Evolutionary conservation across 78 protist species (phyloP), one percentile per base, ranked within the genome.

Genomic region (Pelomyxa schiedti): DNA sequence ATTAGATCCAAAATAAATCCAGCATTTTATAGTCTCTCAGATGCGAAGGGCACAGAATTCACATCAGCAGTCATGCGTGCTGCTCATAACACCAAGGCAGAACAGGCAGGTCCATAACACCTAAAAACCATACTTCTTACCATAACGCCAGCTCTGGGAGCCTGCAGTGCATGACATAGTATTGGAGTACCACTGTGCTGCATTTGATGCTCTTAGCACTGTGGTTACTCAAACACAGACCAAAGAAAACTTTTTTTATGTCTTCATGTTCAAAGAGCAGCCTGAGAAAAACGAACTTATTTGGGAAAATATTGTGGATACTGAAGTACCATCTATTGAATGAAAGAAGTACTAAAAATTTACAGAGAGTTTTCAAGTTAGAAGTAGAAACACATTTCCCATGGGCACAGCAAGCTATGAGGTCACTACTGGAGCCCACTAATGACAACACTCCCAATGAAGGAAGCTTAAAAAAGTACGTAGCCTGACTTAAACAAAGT

Each of bases 291-390:
- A 75, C 35, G 82, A 74, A 79, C 47, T 64, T 7, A 58, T 87
- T 37, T 87, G 91, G 87, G 91, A 81, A 53, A 87, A 81, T 28
- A 74, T 87, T 35, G 36, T 87, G 26, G 84, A 81, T 52, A 22
- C 41, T 16, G 63, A 38, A 73, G 39, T 26, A 2, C 2, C 28
- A 43, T 36, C 29, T 4, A 65, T 65, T 4, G 7, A n/a, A n/a
- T n/a, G n/a, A n/a, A n/a, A n/a, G n/a, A n/a, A n/a, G n/a, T n/a
- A n/a, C n/a, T n/a, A n/a, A n/a, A n/a, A n/a, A n/a, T n/a, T n/a
- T n/a, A n/a, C n/a, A n/a, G 58, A 47, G 32, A 24, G 32, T 24
- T 16, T 16, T 47, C 58, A 72, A 74, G 16, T 85, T 85, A 32
- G 86, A 85, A 37, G 69, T 83, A 35, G 89, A 85, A 40, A 85